Evolutionary conservation across 495 filamentous ascomycete species (phyloP).

Genomic region (Barbatosphaeria neglecta): DNA sequence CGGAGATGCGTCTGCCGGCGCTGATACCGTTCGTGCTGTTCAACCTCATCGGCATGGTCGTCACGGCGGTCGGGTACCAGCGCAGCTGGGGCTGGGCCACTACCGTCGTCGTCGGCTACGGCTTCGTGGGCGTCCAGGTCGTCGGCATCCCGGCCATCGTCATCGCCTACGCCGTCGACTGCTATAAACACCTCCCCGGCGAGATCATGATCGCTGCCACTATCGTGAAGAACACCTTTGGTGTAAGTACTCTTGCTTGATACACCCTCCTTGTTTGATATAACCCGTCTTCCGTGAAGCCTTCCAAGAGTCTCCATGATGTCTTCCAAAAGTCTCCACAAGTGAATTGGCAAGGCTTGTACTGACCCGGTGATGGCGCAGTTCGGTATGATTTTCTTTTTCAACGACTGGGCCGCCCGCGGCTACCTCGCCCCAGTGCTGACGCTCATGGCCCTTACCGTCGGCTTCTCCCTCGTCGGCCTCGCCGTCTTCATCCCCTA

Average conservation of each 20-base stretch:
- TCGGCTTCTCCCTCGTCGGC: constrained; percentile 12
- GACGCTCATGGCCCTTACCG: constrained; percentile 12
- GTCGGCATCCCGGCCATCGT: constrained; percentile 43
- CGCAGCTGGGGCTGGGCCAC: constrained; percentile 44
- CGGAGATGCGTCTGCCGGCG: constrained; percentile 52
- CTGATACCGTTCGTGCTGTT: constrained; percentile 47
- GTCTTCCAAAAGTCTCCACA: too few species aligned
- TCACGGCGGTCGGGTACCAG: constrained; percentile 49
- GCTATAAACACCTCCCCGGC: constrained; percentile 50
- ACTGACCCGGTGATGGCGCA: constrained; percentile 1
- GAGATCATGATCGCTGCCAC: constrained; percentile 46
- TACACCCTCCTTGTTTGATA: background rate
- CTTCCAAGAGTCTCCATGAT: too few species aligned
- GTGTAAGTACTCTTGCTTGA: constrained; percentile 13
- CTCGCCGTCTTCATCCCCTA: constrained; percentile 11
- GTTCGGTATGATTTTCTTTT: constrained; percentile 20
- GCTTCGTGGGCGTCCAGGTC: constrained; percentile 45
- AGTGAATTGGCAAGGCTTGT: too few species aligned
- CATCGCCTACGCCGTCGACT: constrained; percentile 40
- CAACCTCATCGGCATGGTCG: constrained; percentile 44
- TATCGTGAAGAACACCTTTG: constrained; percentile 46
- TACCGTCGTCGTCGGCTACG: constrained; percentile 43
- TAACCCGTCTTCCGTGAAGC: too few species aligned
- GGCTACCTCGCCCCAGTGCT: constrained; percentile 15
- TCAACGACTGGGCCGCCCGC: constrained; percentile 15